A percentile compares a stretch with the other conserved stretches of the same genome.
These are phyloP conservation scores for Cryptomeria japonica DNA, from an alignment of 75 land plant species.

Conservation along the genomic window DNA sequence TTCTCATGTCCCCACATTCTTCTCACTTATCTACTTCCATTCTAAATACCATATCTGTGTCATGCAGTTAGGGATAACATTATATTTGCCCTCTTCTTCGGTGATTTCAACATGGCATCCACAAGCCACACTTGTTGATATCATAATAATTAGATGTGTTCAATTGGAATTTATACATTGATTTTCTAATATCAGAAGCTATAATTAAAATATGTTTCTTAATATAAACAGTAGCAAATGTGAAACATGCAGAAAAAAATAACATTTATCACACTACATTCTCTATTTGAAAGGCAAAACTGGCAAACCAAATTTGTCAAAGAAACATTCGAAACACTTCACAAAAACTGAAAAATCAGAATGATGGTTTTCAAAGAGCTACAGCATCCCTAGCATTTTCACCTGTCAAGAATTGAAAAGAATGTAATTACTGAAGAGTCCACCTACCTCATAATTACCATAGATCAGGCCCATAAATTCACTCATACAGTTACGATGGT, in stretches of 20 bases:
- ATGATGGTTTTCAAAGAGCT: neutral
- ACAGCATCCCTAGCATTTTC: neutral
- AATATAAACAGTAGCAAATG: neutral
- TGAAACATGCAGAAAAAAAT: neutral
- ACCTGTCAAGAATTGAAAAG: neutral
- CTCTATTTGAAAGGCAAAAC: neutral
- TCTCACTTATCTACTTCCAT: neutral
- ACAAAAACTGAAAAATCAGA: neutral
- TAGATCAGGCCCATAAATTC: conserved; percentile 96
- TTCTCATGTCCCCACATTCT: neutral
- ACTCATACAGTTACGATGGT: conserved; percentile 98
- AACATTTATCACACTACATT: neutral
- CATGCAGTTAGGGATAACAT: neutral
- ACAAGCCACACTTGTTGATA: neutral
- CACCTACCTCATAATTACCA: conserved; percentile 87
- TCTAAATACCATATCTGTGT: neutral
- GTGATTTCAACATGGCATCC: neutral
- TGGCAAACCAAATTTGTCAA: neutral
- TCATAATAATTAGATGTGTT: neutral
- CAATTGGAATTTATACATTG: neutral
- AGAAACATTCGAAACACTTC: too few relatives aligned
- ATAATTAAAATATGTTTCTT: neutral
- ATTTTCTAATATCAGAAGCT: neutral
- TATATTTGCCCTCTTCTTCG: neutral
- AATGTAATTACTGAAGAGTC: neutral